Base-by-base conservation (phyloP, 768 basidiomycete species). In the Termitomyces sp. region DNA sequence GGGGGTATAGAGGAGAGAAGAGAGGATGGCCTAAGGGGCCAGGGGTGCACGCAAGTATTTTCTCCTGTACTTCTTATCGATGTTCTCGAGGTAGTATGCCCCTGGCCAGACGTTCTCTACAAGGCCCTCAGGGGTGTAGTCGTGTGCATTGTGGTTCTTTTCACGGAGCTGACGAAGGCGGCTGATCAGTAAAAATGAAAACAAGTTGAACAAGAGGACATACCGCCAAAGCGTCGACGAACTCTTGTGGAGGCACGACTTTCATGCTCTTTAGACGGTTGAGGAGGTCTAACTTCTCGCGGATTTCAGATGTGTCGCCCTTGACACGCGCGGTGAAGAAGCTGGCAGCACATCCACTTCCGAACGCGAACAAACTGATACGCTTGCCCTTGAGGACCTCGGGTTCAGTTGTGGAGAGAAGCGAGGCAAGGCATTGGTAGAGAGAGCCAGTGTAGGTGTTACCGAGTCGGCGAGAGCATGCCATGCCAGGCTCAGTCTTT, bases 401-500 rank as follows among this genome's bases (percentile, higher is more conserved):
- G 9, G 91, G 87, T 65, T 87, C 84, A 39, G 92, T 83, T 26
- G 80, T 80, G 45, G 90, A 83, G 43, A 99, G 69, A 30, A 98
- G 79, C 8, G 91, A 93, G 39, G 95, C 91, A 59, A 99, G 85
- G 64, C 94, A 95, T 45, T 93, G 95, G 70, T 95, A 98, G 12
- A 99, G 80, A 16, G 93, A 95, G 14, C 89, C 97, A 13, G 97
- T 96, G 82, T 99, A 98, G 89, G 95, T 96, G 85, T 99, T 98
- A 14, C 97, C 97, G 63, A 96, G 85, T 45, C 95, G 87, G 69
- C 86, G 84, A 27, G 95, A 93, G 77, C 88, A 90, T 56, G 87
- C 85, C 85, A 96, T 95, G 26, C 79, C 82, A 8, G 93, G 91
- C 62, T 85, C 85, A 20, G 94, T 89, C 68, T 88, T 87, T 61